Evolutionary conservation across 768 basidiomycete genomes (phyloP), one percentile per base, ranked within the genome.

Genomic region (Mycena belliarum): DNA sequence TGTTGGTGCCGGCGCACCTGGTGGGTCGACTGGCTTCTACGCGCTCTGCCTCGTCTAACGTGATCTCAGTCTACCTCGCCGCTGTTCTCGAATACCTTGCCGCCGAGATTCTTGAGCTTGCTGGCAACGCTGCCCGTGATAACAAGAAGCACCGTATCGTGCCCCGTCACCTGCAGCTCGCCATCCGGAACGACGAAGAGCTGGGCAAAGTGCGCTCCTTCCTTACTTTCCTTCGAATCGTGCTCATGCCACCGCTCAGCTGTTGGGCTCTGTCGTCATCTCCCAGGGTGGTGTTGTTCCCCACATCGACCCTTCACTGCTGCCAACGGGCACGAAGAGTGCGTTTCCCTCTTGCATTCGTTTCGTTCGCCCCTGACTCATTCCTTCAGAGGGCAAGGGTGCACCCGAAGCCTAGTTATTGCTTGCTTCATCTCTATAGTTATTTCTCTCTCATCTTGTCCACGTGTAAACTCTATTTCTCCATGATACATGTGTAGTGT

Each of bases 111-210:
- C 85, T 92, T 59, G 90, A 92, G 73, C 80, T 92, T 37, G 91
- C 90, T 61, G 91, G 90, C 49, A 87, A 87, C 66, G 87, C 88
- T 45, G 87, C 84, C 21, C 81, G 83, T 55, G 83, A 82, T 70
- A 85, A 85, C 77, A 85, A 88, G 82, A 87, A 91, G 80, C 85
- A 88, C 67, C 89, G 91, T 84, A 92, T 92, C 68, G 88, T 92
- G 23, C 91, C 90, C 49, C 86, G 91, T 68, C 91, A 93, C 75
- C 72, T 93, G 44, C 91, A 93, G 71, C 86, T 93, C 59, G 90
- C 91, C 61, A 90, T 92, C 73, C 84, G 91, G 62, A 89, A 91
- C 73, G 88, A 90, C 60, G 89, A 91, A 67, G 89, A 87, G 82
- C 64, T 63, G 76, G 69, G 59, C 76, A 52, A 56, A 25, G 33